phyloP scores from a whole-genome alignment of 495 filamentous ascomycete genomes.

The Astrothelium subdiscretum region DNA sequence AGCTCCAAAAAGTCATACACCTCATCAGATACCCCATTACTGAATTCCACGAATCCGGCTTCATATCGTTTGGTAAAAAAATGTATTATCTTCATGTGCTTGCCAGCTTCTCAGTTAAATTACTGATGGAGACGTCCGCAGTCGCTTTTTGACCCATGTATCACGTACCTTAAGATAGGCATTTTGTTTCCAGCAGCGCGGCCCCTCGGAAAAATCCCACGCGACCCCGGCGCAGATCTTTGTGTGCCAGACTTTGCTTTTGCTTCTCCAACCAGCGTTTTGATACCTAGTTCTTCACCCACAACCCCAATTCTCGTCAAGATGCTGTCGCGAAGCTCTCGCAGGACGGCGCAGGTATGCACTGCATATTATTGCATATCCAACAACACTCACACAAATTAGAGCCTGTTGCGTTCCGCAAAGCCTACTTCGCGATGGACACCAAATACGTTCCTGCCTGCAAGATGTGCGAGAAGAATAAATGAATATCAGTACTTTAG shows the following conservation, averaged over 20 bases:
- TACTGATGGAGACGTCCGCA: too few relatives aligned
- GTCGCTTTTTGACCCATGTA: too few relatives aligned
- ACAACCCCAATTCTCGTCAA: constrained; percentile 14
- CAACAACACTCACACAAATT: constrained; percentile 23
- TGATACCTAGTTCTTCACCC: background rate
- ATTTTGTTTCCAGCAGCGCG: too few relatives aligned
- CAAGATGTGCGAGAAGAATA: constrained; percentile 22
- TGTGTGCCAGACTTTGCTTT: constrained; percentile 1
- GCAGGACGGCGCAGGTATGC: constrained; percentile 36
- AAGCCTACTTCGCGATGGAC: constrained; percentile 34
- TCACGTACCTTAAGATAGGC: too few relatives aligned
- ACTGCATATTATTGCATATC: constrained; percentile 10
- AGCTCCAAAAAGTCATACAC: too few relatives aligned
- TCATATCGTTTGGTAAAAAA: background rate
- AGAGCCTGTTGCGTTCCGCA: constrained; percentile 47
- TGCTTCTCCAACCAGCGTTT: background rate
- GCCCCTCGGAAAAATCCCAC: background rate
- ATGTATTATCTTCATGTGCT: background rate
- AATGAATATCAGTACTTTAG: background rate
- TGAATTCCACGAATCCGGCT: too few relatives aligned
- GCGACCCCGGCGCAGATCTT: background rate
- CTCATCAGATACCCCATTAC: too few relatives aligned
- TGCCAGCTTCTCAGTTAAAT: background rate
- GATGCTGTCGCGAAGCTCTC: constrained; percentile 53
- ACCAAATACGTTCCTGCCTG: constrained; percentile 24